These are phyloP conservation scores for Oryza longistaminata DNA, from an alignment of 176 grass and related monocot genomes.

Conservation along the genomic window DNA sequence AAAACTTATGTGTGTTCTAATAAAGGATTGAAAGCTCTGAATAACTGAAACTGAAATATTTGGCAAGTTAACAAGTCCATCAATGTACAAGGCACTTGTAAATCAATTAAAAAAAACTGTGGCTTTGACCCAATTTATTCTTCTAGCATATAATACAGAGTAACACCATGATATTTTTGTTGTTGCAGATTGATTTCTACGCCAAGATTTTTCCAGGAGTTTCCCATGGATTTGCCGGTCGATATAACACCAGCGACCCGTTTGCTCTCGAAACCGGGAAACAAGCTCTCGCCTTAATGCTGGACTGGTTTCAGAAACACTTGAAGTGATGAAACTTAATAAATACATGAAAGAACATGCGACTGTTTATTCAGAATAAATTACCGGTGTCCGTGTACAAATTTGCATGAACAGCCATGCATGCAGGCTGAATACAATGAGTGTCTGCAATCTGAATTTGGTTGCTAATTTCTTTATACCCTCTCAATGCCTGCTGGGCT, in stretches of 20 bases:
- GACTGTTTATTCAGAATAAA: background rate
- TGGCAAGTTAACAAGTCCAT: background rate
- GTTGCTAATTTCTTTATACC: too few relatives aligned
- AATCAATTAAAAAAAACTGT: background rate
- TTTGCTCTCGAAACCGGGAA: conserved; percentile 26
- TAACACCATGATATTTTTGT: background rate
- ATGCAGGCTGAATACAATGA: too few relatives aligned
- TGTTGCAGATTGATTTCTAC: conserved; percentile 30
- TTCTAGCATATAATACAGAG: too few relatives aligned
- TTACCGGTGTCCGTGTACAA: background rate
- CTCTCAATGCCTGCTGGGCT: too few relatives aligned
- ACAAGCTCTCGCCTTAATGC: conserved; percentile 14
- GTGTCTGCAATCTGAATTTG: too few relatives aligned
- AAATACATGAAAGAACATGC: background rate
- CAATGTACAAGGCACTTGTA: background rate
- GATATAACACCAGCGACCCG: conserved; percentile 22
- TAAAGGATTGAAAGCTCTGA: background rate
- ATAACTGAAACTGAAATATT: background rate
- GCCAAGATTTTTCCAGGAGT: conserved; percentile 30
- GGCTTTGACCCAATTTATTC: too few relatives aligned
- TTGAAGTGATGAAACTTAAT: background rate
- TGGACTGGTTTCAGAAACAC: conserved; percentile 40
- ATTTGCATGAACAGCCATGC: too few relatives aligned
- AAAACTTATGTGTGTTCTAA: too few relatives aligned
- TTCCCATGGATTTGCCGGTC: conserved; percentile 35